phyloP scores from a whole-genome alignment of 1,284 basidiomycete genomes.

The Amylostereum areolatum region DNA sequence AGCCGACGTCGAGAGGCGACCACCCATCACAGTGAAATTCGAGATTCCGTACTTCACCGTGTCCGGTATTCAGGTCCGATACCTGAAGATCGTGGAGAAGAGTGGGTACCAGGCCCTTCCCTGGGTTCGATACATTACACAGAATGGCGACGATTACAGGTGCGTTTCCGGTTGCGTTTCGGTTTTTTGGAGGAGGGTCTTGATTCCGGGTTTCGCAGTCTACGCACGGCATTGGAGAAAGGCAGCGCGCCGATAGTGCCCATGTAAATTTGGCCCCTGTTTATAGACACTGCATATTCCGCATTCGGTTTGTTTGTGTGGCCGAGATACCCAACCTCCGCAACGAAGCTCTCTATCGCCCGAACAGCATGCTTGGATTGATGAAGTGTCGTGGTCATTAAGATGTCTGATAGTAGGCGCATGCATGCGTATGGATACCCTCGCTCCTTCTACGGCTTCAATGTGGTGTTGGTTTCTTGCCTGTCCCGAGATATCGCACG shows the following conservation, averaged over 20 bases:
- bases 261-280: conserved; percentile 19
- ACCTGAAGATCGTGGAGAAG: conserved; percentile 98
- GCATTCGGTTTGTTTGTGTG: too few species aligned
- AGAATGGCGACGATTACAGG: conserved; percentile 97
- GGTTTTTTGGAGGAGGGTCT: background rate
- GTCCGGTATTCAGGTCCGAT: conserved; percentile 94
- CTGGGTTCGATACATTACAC: conserved; percentile 91
- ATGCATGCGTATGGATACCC: background rate
- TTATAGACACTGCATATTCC: too few species aligned
- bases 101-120: conserved; percentile 92
- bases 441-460: background rate
- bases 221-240: conserved; percentile 74
- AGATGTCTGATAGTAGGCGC: background rate
- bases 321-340: too few species aligned
- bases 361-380: too few species aligned
- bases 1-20: conserved; percentile 71
- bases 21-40: conserved; percentile 95
- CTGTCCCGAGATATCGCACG: conserved; percentile 3
- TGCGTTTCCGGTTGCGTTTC: conserved; percentile 20
- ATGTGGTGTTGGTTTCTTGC: conserved; percentile 13
- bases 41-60: conserved; percentile 99
- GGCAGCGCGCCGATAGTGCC: conserved; percentile 65
- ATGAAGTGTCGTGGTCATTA: too few species aligned
- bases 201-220: conserved; percentile 30
- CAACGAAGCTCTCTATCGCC: too few species aligned